phyloP scores from a whole-genome alignment of 2,329 filamentous ascomycete species.

The Alternaria ventricosa region DNA sequence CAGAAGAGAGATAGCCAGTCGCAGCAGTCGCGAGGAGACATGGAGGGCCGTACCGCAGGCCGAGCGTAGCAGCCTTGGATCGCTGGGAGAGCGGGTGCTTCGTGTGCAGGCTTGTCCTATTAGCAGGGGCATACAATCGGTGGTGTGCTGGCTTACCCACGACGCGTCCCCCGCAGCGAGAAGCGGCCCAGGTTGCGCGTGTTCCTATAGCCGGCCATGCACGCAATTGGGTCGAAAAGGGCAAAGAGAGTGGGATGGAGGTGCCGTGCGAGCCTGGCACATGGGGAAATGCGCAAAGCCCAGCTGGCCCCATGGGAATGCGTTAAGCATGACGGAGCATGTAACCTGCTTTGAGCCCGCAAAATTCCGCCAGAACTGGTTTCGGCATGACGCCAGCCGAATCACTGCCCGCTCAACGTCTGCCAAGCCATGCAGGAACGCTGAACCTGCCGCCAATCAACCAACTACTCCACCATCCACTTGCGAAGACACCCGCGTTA shows the following conservation, averaged over 20 bases:
- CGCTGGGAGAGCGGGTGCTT: slow-evolving; percentile 15
- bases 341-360: slow-evolving; percentile 16
- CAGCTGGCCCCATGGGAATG: slow-evolving; percentile 30
- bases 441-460: not conserved
- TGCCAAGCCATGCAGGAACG: slow-evolving; percentile 34
- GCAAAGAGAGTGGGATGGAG: not conserved
- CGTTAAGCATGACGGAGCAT: slow-evolving; percentile 37
- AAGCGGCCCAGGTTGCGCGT: slow-evolving; percentile 33
- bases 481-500: not conserved
- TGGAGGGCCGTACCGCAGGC: slow-evolving; percentile 39
- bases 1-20: slow-evolving; percentile 27
- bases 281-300: slow-evolving; percentile 15
- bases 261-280: not conserved
- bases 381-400: slow-evolving; percentile 22
- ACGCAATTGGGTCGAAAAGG: not conserved
- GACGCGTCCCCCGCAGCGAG: slow-evolving; percentile 38
- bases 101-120: slow-evolving; percentile 32
- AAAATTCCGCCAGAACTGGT: slow-evolving; percentile 25
- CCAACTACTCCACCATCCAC: not conserved
- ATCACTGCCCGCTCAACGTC: slow-evolving; percentile 18
- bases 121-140: slow-evolving; percentile 6
- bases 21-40: slow-evolving; percentile 33
- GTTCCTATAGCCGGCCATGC: slow-evolving; percentile 36
- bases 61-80: slow-evolving; percentile 19
- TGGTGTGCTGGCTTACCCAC: slow-evolving; percentile 26